phyloP scores from a whole-genome alignment of 2,329 filamentous ascomycete species.

The Bisporella sp. region DNA sequence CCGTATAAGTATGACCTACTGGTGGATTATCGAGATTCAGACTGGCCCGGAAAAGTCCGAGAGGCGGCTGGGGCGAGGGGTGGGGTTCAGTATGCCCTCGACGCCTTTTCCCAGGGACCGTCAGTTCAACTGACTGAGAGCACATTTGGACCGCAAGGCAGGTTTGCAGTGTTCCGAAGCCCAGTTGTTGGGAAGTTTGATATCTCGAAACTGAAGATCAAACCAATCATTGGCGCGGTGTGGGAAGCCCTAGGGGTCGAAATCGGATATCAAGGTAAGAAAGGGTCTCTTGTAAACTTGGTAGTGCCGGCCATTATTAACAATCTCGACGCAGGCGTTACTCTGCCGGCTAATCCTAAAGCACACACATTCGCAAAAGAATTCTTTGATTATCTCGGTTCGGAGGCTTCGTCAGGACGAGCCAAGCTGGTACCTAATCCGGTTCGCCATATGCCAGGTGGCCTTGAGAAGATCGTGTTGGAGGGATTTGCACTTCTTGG shows the following conservation, averaged over 20 bases:
- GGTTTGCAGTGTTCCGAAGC: conserved; percentile 25
- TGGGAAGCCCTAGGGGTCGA: conserved; percentile 36
- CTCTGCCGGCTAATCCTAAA: conserved; percentile 14
- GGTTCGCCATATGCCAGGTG: too few relatives aligned
- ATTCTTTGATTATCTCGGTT: conserved; percentile 31
- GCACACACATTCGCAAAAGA: conserved; percentile 22
- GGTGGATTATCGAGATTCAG: conserved; percentile 31
- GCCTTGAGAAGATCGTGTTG: too few relatives aligned
- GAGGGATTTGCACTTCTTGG: neutral
- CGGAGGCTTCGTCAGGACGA: too few relatives aligned
- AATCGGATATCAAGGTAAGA: conserved; percentile 33
- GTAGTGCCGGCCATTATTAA: too few relatives aligned
- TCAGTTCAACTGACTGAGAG: conserved; percentile 28
- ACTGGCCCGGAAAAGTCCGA: conserved; percentile 29
- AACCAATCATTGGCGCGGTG: conserved; percentile 34
- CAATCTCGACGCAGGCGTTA: too few relatives aligned
- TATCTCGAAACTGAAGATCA: conserved; percentile 21
- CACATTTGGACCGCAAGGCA: conserved; percentile 25
- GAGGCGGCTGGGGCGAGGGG: conserved; percentile 15
- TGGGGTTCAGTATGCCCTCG: conserved; percentile 31
- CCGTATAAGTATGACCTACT: conserved; percentile 33
- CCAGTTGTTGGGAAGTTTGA: conserved; percentile 25
- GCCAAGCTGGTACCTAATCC: neutral
- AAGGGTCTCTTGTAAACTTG: too few relatives aligned
- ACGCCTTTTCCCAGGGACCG: conserved; percentile 34